phyloP scores from a whole-genome alignment of 2,329 filamentous ascomycete species.

The Akanthomyces uredinophilus region DNA sequence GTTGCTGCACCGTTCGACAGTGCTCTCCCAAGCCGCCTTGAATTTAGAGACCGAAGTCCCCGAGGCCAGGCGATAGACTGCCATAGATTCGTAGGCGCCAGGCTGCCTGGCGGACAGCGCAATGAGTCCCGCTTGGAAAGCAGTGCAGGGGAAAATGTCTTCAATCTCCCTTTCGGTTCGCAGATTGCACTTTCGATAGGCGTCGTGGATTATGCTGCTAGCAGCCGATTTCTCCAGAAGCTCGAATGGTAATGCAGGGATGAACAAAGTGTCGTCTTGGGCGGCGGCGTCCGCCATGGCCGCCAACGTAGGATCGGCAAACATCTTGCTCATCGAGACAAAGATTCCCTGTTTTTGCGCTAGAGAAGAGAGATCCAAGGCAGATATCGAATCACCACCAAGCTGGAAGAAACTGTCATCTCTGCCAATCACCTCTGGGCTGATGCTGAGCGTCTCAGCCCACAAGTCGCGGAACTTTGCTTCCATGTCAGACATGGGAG shows the following conservation, averaged over 20 bases:
- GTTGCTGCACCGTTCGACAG: constrained; percentile 11
- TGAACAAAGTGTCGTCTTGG: not conserved
- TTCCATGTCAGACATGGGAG: constrained; percentile 4
- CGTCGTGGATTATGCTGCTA: not conserved
- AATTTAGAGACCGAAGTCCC: constrained; percentile 21
- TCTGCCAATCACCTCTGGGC: constrained; percentile 30
- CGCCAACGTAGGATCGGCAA: not conserved
- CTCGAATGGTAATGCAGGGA: not conserved
- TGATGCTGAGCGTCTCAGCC: constrained; percentile 8
- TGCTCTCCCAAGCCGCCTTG: constrained; percentile 25
- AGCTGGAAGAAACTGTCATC: constrained; percentile 51
- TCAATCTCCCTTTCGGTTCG: constrained; percentile 17
- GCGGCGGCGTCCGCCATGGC: not conserved
- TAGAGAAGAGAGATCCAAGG: constrained; percentile 40
- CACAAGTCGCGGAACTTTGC: constrained; percentile 10
- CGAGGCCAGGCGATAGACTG: constrained; percentile 21
- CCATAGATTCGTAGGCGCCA: constrained; percentile 33
- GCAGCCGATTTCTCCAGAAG: not conserved
- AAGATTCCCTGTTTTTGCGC: constrained; percentile 19
- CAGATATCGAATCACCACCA: constrained; percentile 48
- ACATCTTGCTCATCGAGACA: not conserved
- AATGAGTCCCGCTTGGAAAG: constrained; percentile 37
- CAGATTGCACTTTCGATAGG: not conserved
- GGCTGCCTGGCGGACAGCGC: constrained; percentile 29
- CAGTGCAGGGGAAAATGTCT: constrained; percentile 37